Base-by-base conservation (phyloP, 148 eudicot genomes). In the Simmondsia chinensis region DNA sequence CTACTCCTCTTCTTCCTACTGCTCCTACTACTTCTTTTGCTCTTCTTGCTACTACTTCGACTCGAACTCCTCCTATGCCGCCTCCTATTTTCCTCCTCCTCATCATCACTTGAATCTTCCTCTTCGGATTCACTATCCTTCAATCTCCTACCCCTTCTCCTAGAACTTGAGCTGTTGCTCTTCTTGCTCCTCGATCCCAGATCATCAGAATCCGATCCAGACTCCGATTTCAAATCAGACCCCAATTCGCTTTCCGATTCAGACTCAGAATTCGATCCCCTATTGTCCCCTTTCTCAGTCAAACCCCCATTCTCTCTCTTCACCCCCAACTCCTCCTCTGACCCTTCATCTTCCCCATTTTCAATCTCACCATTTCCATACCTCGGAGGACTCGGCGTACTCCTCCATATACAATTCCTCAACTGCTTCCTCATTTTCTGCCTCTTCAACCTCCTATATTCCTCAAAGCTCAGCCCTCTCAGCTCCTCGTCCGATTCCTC, bases 381-480 rank as follows among this genome's bases (percentile, higher is more conserved):
- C 24, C 89, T 68, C 18, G 88, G 95, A 15, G 99, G 95, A 23
- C 99, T 91, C 29, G 99, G 95, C 1, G 89, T 79, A 22, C 52
- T 56, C 17, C 74, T 70, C 99, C 99, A 91, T 4, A 91, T 54
- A 23, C 59, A 52, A 46, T 57, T 60, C 37, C 51, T 61, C 50
- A 70, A 33, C 39, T 16, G 25, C 44, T 74, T 72, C 48, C 99
- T 64, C 60, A 82, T 36, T 26, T 91, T 91, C 71, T 76, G 95
- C 26, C 99, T 71, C 48, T 82, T 91, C 2, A 79, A 26, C 57
- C 95, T 66, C 35, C 99, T 48, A 37, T 79, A 70, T 51, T 85
- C 99, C 36, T 79, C 89, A 20, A 32, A 79, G 28, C 33, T 37
- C 70, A 82, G 35, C 9, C 86, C 94, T 61, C 63, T 67, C 44